Base-by-base conservation (phyloP, 139 green algal species). In the Edaphochlamys debaryana region DNA sequence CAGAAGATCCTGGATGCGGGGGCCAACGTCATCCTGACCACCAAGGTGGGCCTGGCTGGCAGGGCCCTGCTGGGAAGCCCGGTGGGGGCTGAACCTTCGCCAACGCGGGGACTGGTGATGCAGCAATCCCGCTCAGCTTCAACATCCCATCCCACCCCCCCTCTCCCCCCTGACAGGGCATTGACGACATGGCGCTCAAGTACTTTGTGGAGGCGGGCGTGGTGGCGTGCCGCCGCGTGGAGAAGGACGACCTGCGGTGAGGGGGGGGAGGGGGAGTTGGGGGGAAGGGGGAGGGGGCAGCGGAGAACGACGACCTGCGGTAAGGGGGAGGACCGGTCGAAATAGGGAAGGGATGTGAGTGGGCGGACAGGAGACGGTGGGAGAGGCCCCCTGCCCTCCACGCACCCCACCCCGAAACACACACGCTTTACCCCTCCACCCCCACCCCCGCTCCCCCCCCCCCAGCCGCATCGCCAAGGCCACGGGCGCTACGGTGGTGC, bases 141-240 rank as follows among this genome's bases (percentile, higher is more conserved):
- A 6, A 62, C 52, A 62, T 62, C 52, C 52, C 25, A 27, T 62
- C 3, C 52, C 13, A 15, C 52, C 52, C 52, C 52, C 6, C 17
- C 56, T 15, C 56, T 32, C 38, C 25, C 36, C 36, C 13, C 25
- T n/a, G n/a, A 25, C 50, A 82, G 76, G 97, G 97, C 87, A 99
- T 99, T 80, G 97, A 99, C 83, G 97, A 99, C 92, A 97, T 98
- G 93, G 91, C 90, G 20, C 93, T 99, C 73, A 99, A 99, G 87
- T 99, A 99, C 90, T 99, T 99, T 92, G 97, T 99, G 69, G 97
- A 99, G 92, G 95, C 96, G 27, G 95, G 96, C 20, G 93, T 89
- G 36, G 97, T 99, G 62, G 97, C 95, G 38, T 96, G 91, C 72
- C 88, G 97, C 20, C 85, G 97, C 17, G 97, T 99, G 37, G 93